Conservation (phyloP, 495 filamentous ascomycete species). For the Trichoderma erinaceum region DNA sequence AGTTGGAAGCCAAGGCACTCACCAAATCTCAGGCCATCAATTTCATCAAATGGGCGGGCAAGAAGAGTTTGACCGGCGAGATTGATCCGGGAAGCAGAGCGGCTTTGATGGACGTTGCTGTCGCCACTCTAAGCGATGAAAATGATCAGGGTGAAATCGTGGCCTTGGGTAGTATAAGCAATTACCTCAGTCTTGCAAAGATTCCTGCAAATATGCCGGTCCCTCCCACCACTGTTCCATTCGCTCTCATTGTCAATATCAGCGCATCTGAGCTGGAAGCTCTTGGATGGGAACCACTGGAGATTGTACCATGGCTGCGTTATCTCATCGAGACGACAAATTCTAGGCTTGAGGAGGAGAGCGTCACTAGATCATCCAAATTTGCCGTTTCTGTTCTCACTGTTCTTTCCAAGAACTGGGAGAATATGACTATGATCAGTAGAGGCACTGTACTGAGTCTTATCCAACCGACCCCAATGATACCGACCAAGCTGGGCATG, state of each 20-base stretch:
- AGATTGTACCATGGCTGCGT: slow-evolving; percentile 73
- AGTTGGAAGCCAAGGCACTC: slow-evolving; percentile 71
- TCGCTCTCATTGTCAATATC: slow-evolving; percentile 58
- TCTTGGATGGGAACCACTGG: slow-evolving; percentile 76
- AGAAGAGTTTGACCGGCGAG: slow-evolving; percentile 58
- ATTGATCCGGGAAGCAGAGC: slow-evolving; percentile 57
- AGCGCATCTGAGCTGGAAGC: slow-evolving; percentile 58
- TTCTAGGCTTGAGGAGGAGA: slow-evolving; percentile 32
- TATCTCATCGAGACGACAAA: slow-evolving; percentile 63
- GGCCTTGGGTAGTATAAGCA: slow-evolving; percentile 63
- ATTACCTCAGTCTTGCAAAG: slow-evolving; percentile 64
- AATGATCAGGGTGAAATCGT: slow-evolving; percentile 59
- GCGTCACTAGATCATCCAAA: slow-evolving; percentile 61
- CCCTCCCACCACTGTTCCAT: slow-evolving; percentile 76
- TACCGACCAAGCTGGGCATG: slow-evolving; percentile 91
- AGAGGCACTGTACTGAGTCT: slow-evolving; percentile 58
- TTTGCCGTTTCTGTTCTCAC: slow-evolving; percentile 76
- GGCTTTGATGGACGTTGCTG: slow-evolving; percentile 68
- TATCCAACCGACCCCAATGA: slow-evolving; percentile 62
- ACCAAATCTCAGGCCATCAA: slow-evolving; percentile 64
- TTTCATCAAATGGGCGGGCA: slow-evolving; percentile 76
- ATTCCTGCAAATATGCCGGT: slow-evolving; percentile 79
- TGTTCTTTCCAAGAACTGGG: slow-evolving; percentile 84
- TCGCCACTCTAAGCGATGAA: slow-evolving; percentile 67
- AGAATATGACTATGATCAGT: slow-evolving; percentile 56